Evolutionary conservation across 208 protist species (phyloP), one percentile per base, ranked within the genome.

Genomic region (Trypanosoma platydactyli): DNA sequence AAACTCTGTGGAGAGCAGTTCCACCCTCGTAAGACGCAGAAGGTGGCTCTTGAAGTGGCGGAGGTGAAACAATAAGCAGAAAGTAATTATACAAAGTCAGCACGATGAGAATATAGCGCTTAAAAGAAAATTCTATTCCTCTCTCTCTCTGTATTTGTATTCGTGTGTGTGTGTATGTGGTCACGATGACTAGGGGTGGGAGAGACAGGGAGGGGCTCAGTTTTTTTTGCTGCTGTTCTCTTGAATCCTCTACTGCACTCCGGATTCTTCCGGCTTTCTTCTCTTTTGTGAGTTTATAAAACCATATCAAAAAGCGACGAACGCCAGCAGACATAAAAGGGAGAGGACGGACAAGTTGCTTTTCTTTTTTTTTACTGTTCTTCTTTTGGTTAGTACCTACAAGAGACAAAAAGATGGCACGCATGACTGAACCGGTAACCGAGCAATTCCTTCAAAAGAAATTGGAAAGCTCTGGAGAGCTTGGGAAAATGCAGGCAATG

Each of bases 401-500:
- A 46, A 73, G 53, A 35, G 75, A 84, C 44, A 53, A 53, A 24
- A 38, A 13, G 46, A 59, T 50, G 9, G n/a, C 12, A 15, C 20
- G 46, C 2, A 59, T 49, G 25, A 29, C 15, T 44, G 53, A 58
- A 45, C 22, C 20, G 2, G 69, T 64, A 15, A 85, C 82, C 27
- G 85, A 94, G 72, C 63, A 80, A 45, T 45, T 83, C n/a, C 86
- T 96, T 64, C 83, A 81, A 20, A 76, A 89, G 51, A 79, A 73
- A 46, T 74, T 96, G 42, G 86, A 94, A 74, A 56, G 64, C 22
- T 84, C 81, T 1, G 91, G 91, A 1, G 81, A 94, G 70, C 73
- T 90, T 13, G 79, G 73, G 30, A 94, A 92, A 65, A 96, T 96
- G 82, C 79, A 83, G 9, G 91, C 91, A 30, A 94, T 96, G 91